phyloP scores from a whole-genome alignment of 2,329 filamentous ascomycete genomes.

The Fusarium globosum region DNA sequence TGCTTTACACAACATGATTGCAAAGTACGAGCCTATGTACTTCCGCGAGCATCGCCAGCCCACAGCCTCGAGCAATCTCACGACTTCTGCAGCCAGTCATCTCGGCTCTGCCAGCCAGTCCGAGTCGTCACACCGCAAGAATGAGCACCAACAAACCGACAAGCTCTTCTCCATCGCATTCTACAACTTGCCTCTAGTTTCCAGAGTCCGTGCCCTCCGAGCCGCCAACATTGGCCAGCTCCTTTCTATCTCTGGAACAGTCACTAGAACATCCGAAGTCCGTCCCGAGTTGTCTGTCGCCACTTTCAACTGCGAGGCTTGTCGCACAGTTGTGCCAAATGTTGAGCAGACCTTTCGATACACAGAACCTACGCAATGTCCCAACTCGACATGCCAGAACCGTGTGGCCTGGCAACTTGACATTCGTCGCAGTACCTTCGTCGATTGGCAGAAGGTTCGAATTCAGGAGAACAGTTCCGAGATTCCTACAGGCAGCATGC shows the following conservation, averaged over 20 bases:
- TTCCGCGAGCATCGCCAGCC: constrained; percentile 93
- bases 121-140: constrained; percentile 78
- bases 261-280: constrained; percentile 96
- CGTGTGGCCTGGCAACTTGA: constrained; percentile 95
- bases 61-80: constrained; percentile 76
- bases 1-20: constrained; percentile 90
- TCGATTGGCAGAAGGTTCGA: constrained; percentile 99
- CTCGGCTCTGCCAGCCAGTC: constrained; percentile 71
- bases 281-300: constrained; percentile 91
- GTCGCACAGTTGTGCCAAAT: constrained; percentile 85
- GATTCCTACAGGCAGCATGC: constrained; percentile 98
- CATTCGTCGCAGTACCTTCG: constrained; percentile 95
- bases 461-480: constrained; percentile 99
- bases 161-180: constrained; percentile 94
- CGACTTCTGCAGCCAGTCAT: constrained; percentile 74
- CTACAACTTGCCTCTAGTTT: constrained; percentile 91
- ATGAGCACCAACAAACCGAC: constrained; percentile 95
- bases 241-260: constrained; percentile 95
- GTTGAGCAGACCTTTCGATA: constrained; percentile 98
- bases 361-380: constrained; percentile 95
- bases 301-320: constrained; percentile 91
- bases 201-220: constrained; percentile 84
- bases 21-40: constrained; percentile 93
- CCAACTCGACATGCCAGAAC: constrained; percentile 88
- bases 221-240: constrained; percentile 93